Percentiles rank a stretch among this genome's conserved stretches.
Evolutionary conservation across 2,329 filamentous ascomycete species (phyloP).

Genomic region (Didymellaceae sp.): DNA sequence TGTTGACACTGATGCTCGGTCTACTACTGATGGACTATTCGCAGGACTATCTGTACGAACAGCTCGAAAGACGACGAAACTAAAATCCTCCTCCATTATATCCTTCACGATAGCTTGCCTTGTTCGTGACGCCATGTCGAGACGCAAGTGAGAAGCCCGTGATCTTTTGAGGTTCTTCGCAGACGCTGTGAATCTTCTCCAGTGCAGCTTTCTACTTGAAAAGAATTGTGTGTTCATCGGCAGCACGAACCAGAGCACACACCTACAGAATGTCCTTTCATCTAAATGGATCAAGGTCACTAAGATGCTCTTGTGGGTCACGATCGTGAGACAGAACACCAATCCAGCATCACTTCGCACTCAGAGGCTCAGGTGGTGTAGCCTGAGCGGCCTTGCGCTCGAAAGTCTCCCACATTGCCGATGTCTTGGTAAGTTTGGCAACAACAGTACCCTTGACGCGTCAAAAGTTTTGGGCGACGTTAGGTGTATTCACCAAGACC

Average conservation of each 20-base stretch:
- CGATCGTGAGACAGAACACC: conserved; percentile 41
- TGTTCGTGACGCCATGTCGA: conserved; percentile 8
- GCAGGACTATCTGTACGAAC: no score
- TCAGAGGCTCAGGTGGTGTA: conserved; percentile 26
- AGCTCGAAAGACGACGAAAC: conserved; percentile 5
- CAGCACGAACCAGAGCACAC: background rate
- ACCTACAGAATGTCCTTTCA: conserved; percentile 43
- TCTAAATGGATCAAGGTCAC: conserved; percentile 46
- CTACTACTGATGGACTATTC: no score
- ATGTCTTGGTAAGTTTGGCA: background rate
- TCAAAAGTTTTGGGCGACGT: no score
- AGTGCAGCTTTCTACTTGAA: conserved; percentile 29
- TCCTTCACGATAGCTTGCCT: conserved; percentile 1
- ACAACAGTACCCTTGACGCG: background rate
- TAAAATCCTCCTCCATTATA: background rate
- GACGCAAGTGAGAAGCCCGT: conserved; percentile 28
- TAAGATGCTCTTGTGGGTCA: conserved; percentile 13
- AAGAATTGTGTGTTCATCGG: no score
- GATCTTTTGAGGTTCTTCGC: conserved; percentile 15
- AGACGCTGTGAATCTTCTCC: conserved; percentile 26
- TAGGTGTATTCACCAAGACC: no score
- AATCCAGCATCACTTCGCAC: conserved; percentile 40
- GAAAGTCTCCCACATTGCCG: conserved; percentile 31
- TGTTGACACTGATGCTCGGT: background rate
- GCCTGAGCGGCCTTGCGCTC: conserved; percentile 25